Conservation (phyloP, 2,329 filamentous ascomycete genomes). For the Fusarium haematococcum region DNA sequence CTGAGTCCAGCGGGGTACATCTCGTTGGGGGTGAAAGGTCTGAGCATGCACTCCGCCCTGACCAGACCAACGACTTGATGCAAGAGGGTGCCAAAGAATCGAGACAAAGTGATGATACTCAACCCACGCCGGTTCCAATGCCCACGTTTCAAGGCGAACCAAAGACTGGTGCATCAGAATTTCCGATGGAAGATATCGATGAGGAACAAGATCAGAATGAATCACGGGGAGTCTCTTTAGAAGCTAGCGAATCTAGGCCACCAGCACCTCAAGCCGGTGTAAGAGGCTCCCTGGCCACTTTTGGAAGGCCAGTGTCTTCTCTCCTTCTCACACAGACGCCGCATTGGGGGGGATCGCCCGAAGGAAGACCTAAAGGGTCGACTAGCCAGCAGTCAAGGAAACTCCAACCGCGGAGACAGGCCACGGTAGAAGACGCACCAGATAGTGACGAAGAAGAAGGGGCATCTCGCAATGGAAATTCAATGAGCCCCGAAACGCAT, state of each 20-base stretch:
- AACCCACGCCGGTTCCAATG: background rate
- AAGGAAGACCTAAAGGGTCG: fast-evolving
- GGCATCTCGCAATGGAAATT: background rate
- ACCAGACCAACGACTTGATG: background rate
- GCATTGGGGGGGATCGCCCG: no score
- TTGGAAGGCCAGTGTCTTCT: no score
- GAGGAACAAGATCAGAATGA: no score
- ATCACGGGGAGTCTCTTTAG: no score
- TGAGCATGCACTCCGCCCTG: background rate
- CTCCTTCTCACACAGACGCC: no score
- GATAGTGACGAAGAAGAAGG: background rate
- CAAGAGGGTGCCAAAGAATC: background rate
- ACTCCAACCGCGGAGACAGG: background rate
- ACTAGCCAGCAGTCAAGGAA: no score
- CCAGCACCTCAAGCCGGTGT: no score
- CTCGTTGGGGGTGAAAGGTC: background rate
- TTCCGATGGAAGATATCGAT: no score
- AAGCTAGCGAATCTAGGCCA: no score
- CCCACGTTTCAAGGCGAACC: background rate
- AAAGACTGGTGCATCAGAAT: background rate
- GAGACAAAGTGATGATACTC: background rate
- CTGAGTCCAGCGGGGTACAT: background rate
- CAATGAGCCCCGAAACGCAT: background rate
- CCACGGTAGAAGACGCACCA: background rate
- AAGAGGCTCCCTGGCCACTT: no score